Conservation (phyloP, 1,139 yeast genomes). For the Pichia sp. region DNA sequence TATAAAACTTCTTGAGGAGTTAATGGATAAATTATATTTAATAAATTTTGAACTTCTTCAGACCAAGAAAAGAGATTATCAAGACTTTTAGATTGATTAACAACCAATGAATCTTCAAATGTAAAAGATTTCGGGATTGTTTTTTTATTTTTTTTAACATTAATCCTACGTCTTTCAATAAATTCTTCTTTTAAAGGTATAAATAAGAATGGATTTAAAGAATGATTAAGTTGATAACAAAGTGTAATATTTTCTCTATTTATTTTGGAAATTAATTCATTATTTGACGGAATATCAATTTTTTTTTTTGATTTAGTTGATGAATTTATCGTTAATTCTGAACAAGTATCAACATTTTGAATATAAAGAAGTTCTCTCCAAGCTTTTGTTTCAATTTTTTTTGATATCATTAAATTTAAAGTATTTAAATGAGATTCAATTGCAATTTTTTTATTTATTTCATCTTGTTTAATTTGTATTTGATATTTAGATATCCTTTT, state of each 20-base stretch:
- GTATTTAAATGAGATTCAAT: neutral
- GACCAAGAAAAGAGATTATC: constrained; percentile 2
- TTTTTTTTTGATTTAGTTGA: no score
- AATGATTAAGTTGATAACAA: neutral
- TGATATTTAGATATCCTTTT: neutral
- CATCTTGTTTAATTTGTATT: neutral
- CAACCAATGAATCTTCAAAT: neutral
- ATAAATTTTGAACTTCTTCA: neutral
- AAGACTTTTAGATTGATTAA: neutral
- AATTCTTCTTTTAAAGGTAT: neutral
- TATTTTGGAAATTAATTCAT: no score
- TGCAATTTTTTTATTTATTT: neutral
- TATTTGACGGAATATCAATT: no score
- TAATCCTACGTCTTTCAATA: neutral
- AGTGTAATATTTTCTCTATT: no score
- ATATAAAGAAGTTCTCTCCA: constrained; percentile 4
- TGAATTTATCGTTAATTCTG: no score
- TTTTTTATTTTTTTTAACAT: neutral
- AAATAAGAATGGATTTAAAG: neutral
- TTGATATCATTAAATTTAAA: neutral
- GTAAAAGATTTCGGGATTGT: neutral
- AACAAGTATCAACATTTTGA: neutral
- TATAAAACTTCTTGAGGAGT: constrained; percentile 3
- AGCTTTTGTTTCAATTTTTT: neutral
- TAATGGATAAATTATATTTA: constrained; percentile 2